Conservation (phyloP, 2,329 filamentous ascomycete genomes). For the Penicillium vulpinum region DNA sequence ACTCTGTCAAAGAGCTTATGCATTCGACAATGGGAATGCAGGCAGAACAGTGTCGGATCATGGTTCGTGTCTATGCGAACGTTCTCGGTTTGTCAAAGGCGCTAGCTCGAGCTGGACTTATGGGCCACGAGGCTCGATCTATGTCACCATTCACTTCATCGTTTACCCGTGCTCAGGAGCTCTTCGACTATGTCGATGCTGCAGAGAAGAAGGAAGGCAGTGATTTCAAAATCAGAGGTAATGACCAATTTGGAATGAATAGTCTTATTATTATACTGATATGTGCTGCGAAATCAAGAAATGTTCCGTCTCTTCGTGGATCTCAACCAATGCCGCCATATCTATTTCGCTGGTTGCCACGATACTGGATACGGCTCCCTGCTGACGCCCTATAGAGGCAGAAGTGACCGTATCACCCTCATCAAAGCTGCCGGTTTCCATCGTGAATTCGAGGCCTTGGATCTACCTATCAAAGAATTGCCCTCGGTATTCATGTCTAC, state of each 20-base stretch:
- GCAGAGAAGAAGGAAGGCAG: conserved; percentile 62
- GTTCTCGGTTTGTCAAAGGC: conserved; percentile 54
- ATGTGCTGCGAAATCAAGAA: conserved; percentile 22
- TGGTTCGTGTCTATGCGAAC: conserved; percentile 60
- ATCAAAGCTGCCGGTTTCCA: conserved; percentile 55
- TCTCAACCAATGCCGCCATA: conserved; percentile 63
- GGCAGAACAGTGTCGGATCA: conserved; percentile 54
- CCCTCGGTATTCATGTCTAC: conserved; percentile 54
- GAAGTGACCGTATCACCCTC: conserved; percentile 56
- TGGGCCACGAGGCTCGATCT: conserved; percentile 57
- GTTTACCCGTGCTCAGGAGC: conserved; percentile 58
- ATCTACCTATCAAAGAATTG: conserved; percentile 54
- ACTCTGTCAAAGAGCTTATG: conserved; percentile 52
- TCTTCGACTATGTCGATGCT: conserved; percentile 64
- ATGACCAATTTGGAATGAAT: background rate
- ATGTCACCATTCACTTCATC: conserved; percentile 57
- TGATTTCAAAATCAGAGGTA: conserved; percentile 61
- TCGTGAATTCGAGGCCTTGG: conserved; percentile 54
- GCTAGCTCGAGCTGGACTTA: conserved; percentile 51
- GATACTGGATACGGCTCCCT: conserved; percentile 60
- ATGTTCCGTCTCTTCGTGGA: conserved; percentile 54
- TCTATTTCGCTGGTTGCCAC: conserved; percentile 64
- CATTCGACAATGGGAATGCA: conserved; percentile 44
- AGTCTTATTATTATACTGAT: conserved; percentile 16
- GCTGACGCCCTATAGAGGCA: conserved; percentile 54